Evolutionary conservation across 805 yeast genomes (phyloP), one percentile per base, ranked within the genome.

Genomic region (Myxozyma melibiosi): DNA sequence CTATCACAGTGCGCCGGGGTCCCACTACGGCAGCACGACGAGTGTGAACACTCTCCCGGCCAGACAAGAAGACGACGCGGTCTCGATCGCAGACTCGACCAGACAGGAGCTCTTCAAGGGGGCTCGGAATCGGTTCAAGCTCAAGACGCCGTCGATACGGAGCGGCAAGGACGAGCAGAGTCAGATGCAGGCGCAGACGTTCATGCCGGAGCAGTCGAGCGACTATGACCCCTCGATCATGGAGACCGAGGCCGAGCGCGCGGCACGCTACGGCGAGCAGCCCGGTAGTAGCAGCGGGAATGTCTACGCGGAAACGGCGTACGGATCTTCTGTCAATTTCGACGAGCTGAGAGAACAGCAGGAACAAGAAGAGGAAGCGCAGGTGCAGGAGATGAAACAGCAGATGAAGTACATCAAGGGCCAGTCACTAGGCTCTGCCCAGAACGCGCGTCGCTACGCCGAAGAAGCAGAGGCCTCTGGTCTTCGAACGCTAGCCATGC

Each of bases 361-460:
- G 20, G 45, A 30, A 13, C 43, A 48, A n/a, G 64, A 55, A 28
- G 91, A 90, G 61, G 97, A 89, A 64, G 40, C n/a, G n/a, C n/a
- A n/a, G n/a, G 88, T 92, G 16, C 95, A 89, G 69, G 88, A 83
- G 43, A 83, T 92, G 62, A 90, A 88, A 70, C 86, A 86, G 59
- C 89, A 91, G 63, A 85, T 88, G 58, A 77, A 88, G 55, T 90
- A 86, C 67, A 84, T 88, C 35, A 91, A 92, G 71, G 92, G 88
- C 66, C 94, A 90, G 66, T 85, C 96, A 1, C 83, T 90, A 9
- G 85, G 88, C 14, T 84, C 91, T 38, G 87, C 97, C 0, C 81
- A 95, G 68, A 90, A 90, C 66, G 90, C 96, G 0, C 73, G 94
- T 31, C 80, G 80, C 52, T 78, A 83, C 76, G 86, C 89, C 2